Conservation (phyloP, 495 filamentous ascomycete species). For the Copromyces sp. region DNA sequence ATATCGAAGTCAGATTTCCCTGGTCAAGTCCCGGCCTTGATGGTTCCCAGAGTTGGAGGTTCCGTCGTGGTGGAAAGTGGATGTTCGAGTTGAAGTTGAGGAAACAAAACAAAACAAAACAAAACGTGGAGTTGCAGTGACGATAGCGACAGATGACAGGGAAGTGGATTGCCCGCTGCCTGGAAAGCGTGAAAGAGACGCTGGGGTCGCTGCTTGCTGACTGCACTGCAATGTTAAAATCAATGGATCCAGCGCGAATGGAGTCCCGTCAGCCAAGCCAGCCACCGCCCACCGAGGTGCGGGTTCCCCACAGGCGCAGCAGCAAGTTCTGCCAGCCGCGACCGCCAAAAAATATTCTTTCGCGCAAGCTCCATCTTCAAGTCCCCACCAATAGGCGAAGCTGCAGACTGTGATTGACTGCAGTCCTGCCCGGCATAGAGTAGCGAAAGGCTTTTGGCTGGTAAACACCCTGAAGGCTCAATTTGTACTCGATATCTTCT, state of each 20-base stretch:
- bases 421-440: too few relatives aligned
- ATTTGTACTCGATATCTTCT: neutral
- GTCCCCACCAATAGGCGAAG: constrained; percentile 20
- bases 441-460: neutral
- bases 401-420: constrained; percentile 10
- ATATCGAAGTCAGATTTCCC: neutral
- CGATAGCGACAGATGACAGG: neutral
- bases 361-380: constrained; percentile 10
- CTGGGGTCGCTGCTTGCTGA: neutral
- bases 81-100: neutral
- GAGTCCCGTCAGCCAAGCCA: neutral
- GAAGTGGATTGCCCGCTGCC: neutral
- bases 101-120: neutral
- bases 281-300: neutral
- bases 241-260: neutral
- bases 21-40: neutral
- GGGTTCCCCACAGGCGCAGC: constrained; percentile 6
- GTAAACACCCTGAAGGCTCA: neutral
- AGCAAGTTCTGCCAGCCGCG: constrained; percentile 13
- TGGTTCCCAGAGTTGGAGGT: neutral
- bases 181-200: neutral
- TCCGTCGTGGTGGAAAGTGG: neutral
- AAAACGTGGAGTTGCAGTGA: neutral
- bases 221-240: neutral
- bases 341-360: constrained; percentile 33